Evolutionary conservation across 2,329 filamentous ascomycete genomes (phyloP), one percentile per base, ranked within the genome.

Genomic region (Fusarium chuoi): DNA sequence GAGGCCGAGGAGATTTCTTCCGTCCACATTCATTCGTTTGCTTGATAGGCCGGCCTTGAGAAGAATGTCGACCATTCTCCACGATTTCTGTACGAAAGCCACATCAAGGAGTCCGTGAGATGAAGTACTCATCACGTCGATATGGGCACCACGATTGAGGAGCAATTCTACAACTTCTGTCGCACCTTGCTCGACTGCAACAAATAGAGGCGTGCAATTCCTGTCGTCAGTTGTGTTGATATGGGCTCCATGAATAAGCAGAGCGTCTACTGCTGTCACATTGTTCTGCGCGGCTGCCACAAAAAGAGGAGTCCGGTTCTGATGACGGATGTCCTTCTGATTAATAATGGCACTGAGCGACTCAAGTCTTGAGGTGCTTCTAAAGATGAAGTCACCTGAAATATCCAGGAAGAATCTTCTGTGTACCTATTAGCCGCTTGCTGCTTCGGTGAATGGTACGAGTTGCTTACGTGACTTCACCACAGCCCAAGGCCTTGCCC

Each of bases 401-500:
- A 36, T 15, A 12, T 52, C 13, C 6, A 11, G 9, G 17, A 56
- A 42, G 28, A 60, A 3, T 1, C 2, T 60, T 3, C 4, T 17
- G 12, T 17, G 6, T 3, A 17, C 11, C 13, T 15, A 11, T 36
- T 22, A 22, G n/a, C 30, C 7, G 33, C 2, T 20, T 52, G 17
- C 6, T 36, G 30, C 9, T 24, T 26, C 7, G 13, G 17, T 54
- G n/a, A 20, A 15, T 4, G 5, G 4, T 7, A 51, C 10, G 6
- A 8, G 9, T 11, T 20, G 15, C 46, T 41, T 12, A 41, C 46
- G 22, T 35, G 9, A 20, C 24, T 35, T 33, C 10, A 15, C n/a
- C 28, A 6, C 1, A 2, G 0, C 46, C 10, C 4, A 33, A 7
- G 13, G n/a, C 7, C 5, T n/a, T 60, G 9, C 28, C 26, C 7